Percentiles rank a stretch among this genome's conserved stretches.
Evolutionary conservation across 2,329 filamentous ascomycete species (phyloP).

Genomic region (Talaromyces marneffei): DNA sequence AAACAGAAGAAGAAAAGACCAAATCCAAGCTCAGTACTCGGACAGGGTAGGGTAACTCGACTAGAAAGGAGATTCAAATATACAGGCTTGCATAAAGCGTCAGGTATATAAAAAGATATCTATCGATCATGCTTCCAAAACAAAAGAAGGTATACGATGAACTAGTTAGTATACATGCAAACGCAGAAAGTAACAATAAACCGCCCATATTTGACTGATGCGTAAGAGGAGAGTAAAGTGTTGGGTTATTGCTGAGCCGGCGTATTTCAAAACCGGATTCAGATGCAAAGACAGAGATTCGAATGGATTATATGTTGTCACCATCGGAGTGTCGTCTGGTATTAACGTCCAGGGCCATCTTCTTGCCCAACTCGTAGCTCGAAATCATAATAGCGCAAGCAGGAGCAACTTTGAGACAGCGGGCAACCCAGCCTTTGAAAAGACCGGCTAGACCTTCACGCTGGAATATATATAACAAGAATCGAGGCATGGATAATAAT

Average conservation of each 20-base stretch:
- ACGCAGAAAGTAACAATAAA: slow-evolving; percentile 1
- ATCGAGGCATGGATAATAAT: slow-evolving; percentile 68
- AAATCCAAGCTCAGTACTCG: background rate
- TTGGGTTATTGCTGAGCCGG: background rate
- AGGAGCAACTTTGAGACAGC: slow-evolving; percentile 89
- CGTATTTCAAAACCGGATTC: background rate
- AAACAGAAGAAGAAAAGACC: background rate
- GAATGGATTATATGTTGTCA: background rate
- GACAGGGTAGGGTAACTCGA: background rate
- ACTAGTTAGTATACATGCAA: background rate
- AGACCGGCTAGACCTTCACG: slow-evolving; percentile 75
- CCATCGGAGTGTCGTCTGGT: slow-evolving; percentile 32
- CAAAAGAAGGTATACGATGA: background rate
- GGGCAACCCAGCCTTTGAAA: slow-evolving; percentile 85
- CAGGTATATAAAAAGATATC: background rate
- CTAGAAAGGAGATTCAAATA: background rate
- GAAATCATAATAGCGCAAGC: slow-evolving; percentile 99
- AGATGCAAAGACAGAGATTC: background rate
- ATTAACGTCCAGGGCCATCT: slow-evolving; percentile 73
- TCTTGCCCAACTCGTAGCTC: slow-evolving; percentile 93
- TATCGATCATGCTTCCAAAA: background rate
- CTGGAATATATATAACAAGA: slow-evolving; percentile 85
- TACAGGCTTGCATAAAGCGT: background rate
- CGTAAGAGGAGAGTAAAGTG: background rate
- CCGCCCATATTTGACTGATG: background rate